These are phyloP conservation scores for Escallonia rubra DNA, from an alignment of 129 eudicot genomes.

Conservation along the genomic window DNA sequence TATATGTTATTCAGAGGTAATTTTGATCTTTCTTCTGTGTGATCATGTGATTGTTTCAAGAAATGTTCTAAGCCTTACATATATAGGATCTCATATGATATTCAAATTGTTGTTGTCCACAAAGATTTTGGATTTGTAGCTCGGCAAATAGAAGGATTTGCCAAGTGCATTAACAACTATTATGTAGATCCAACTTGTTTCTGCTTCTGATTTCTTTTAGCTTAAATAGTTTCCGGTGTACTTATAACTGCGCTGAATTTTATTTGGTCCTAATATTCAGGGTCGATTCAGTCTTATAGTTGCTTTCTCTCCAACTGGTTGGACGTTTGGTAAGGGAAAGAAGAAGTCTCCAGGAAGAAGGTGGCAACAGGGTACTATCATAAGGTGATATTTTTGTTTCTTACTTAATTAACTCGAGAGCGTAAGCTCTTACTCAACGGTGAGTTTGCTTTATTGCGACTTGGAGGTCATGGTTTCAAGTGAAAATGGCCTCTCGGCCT, in stretches of 20 bases:
- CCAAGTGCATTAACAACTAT: too few relatives aligned
- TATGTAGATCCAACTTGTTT: neutral
- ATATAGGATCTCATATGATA: too few relatives aligned
- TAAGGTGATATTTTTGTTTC: conserved; percentile 43
- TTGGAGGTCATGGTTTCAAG: too few relatives aligned
- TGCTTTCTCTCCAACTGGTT: conserved; percentile 95
- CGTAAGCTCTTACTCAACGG: neutral
- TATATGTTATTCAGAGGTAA: too few relatives aligned
- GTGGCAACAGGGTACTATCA: conserved; percentile 93
- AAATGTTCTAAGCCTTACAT: too few relatives aligned
- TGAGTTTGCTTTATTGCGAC: neutral
- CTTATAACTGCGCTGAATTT: neutral
- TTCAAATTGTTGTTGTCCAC: too few relatives aligned
- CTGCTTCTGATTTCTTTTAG: neutral
- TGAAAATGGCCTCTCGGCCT: too few relatives aligned
- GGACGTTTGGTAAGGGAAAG: conserved; percentile 94
- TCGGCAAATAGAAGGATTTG: too few relatives aligned
- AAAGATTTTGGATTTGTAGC: too few relatives aligned
- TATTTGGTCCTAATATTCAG: conserved; percentile 32
- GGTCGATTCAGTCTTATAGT: conserved; percentile 74
- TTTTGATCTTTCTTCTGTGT: too few relatives aligned
- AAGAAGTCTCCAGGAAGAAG: conserved; percentile 87
- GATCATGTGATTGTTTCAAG: too few relatives aligned
- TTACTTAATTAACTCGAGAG: too few relatives aligned
- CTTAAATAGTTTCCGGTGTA: neutral